A percentile compares a stretch with the other conserved stretches of the same genome.
phyloP scores from a whole-genome alignment of 345 rosid species.

The Salix caprea region DNA sequence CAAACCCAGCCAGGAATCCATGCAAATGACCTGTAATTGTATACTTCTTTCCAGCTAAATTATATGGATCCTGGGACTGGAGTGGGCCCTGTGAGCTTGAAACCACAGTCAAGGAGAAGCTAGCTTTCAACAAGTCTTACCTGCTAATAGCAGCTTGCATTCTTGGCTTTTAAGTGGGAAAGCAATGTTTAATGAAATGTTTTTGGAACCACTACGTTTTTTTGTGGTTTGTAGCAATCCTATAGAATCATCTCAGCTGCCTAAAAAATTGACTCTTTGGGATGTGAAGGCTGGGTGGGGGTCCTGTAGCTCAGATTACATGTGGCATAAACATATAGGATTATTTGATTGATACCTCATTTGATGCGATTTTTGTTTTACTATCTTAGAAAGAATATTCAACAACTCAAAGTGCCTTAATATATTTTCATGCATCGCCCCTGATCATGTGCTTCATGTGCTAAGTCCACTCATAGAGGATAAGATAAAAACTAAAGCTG shows the following conservation, averaged over 20 bases:
- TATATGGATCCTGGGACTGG: not conserved
- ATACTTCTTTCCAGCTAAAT: too few species aligned
- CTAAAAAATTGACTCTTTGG: too few species aligned
- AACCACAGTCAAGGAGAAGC: not conserved
- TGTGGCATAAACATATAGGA: too few species aligned
- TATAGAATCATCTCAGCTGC: too few species aligned
- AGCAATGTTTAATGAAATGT: not conserved
- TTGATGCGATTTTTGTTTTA: too few species aligned
- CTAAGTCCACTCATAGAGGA: too few species aligned
- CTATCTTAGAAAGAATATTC: too few species aligned
- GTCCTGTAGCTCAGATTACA: too few species aligned
- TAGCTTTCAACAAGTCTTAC: constrained; percentile 18
- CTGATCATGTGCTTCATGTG: not conserved
- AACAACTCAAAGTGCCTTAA: not conserved
- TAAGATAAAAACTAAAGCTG: too few species aligned
- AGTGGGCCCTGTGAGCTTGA: not conserved
- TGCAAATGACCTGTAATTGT: not conserved
- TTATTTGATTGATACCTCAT: too few species aligned
- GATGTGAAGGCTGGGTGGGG: too few species aligned
- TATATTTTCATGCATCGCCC: not conserved
- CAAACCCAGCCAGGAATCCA: not conserved
- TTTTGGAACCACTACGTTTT: not conserved
- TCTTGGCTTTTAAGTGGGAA: not conserved
- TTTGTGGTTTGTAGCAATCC: not conserved
- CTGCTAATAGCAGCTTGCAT: constrained; percentile 5